These are phyloP conservation scores for Aspergillus avenaceus DNA, from an alignment of 495 filamentous ascomycete species.

Conservation along the genomic window DNA sequence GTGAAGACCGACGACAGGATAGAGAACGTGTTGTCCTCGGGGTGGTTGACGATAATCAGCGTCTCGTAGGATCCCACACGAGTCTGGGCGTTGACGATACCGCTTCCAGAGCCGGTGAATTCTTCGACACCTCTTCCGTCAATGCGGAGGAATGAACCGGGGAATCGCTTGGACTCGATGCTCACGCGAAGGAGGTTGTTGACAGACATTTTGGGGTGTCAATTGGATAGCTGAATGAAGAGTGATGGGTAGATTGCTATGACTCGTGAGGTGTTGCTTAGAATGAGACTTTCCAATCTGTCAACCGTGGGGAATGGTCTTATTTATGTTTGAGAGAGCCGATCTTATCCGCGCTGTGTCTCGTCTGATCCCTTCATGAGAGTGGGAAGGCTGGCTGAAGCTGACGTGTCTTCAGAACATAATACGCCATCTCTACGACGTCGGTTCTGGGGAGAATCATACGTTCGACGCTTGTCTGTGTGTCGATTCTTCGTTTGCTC, in stretches of 20 bases:
- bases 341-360: too few species aligned
- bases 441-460: too few species aligned
- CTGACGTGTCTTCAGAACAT: too few species aligned
- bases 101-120: neutral
- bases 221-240: neutral
- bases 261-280: neutral
- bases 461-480: too few species aligned
- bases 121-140: neutral
- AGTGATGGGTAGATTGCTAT: too few species aligned
- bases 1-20: neutral
- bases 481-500: too few species aligned
- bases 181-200: neutral
- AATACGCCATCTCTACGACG: too few species aligned
- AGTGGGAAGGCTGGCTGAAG: too few species aligned
- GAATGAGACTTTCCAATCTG: too few species aligned
- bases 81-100: neutral
- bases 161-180: conserved; percentile 3
- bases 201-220: neutral
- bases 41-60: neutral
- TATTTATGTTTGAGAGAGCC: too few species aligned
- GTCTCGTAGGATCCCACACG: neutral
- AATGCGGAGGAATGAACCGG: neutral
- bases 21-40: neutral
- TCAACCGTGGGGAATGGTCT: too few species aligned
- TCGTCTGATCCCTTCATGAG: too few species aligned